Percentiles rank a stretch among this genome's conserved stretches.
These are phyloP conservation scores for Alternaria longipes DNA, from an alignment of 2,329 filamentous ascomycete species.

Conservation along the genomic window DNA sequence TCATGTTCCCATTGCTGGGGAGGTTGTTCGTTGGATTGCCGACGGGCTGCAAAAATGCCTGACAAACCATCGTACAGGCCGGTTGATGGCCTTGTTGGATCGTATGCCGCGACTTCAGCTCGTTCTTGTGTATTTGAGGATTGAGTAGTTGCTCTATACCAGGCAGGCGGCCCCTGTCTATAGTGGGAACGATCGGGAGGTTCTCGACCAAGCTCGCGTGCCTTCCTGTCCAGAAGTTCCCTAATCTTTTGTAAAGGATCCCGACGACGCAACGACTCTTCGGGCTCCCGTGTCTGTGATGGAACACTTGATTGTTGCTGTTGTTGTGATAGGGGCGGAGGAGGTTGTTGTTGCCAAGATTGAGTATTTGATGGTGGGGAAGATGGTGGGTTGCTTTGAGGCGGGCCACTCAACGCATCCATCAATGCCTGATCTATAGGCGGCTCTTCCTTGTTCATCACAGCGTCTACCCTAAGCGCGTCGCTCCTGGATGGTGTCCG, in stretches of 20 bases:
- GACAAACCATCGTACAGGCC: slow-evolving; percentile 35
- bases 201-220: slow-evolving; percentile 31
- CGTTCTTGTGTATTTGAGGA: slow-evolving; percentile 26
- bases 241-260: slow-evolving; percentile 40
- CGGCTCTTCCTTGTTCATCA: slow-evolving; percentile 31
- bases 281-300: slow-evolving; percentile 29
- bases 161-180: slow-evolving; percentile 8
- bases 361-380: slow-evolving; percentile 27
- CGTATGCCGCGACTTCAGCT: slow-evolving; percentile 30
- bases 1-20: slow-evolving; percentile 38
- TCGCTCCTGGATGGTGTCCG: slow-evolving; percentile 32
- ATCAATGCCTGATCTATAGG: slow-evolving; percentile 35
- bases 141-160: not conserved
- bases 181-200: slow-evolving; percentile 30
- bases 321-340: not conserved
- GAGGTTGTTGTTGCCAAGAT: slow-evolving; percentile 20
- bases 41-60: slow-evolving; percentile 32
- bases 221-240: slow-evolving; percentile 39
- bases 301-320: slow-evolving; percentile 18
- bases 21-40: slow-evolving; percentile 37
- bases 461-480: slow-evolving; percentile 28
- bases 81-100: slow-evolving; percentile 36
- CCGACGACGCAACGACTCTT: slow-evolving; percentile 36
- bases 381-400: slow-evolving; percentile 31
- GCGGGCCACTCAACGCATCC: slow-evolving; percentile 29